Base-by-base conservation (phyloP, 495 filamentous ascomycete genomes). In the Xylaria grammica region DNA sequence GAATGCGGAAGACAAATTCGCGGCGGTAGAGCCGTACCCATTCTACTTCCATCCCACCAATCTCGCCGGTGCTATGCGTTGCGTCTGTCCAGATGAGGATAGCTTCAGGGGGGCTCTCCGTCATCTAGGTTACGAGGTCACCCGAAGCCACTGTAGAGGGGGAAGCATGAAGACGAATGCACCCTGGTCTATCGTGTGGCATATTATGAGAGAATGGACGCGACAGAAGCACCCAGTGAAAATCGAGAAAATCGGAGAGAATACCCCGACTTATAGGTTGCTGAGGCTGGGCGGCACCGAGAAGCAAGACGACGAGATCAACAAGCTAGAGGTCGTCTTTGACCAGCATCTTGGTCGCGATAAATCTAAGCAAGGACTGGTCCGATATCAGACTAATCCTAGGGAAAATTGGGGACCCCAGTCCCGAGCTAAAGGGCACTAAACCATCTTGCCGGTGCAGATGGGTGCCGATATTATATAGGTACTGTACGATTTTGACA, bases 151-250 rank as follows among this genome's bases (percentile, higher is more conserved):
- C 69, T 87, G 91, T 58, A 94, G 92, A 67, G 84, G 91, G 0
- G 94, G 93, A n/a, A 91, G 88, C 62, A 86, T 97, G 65, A 91
- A 91, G 74, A 98, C 96, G 0, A 88, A 97, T 75, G 95, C 95
- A 11, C 89, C 92, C 0, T 97, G 93, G 93, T 79, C 77, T 3
- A 85, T 92, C 3, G 83, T 98, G 46, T 98, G 95, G 95, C 90
- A 97, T 66, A 82, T 98, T 32, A 97, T 98, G 88, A 83, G 91
- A 36, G 91, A 96, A 77, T 99, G 94, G 94, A 81, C 87, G 2
- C 82, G 88, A 42, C 93, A 95, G 67, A 89, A 87, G 62, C 76
- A 82, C 0, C 92, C 92, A 0, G 78, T 94, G 49, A 96, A 90
- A 66, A 84, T 88, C 49, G 82, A 80, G 0, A 82, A 86, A 4